Base-by-base conservation (phyloP, 805 yeast genomes). In the Monosporozyma aerobia region DNA sequence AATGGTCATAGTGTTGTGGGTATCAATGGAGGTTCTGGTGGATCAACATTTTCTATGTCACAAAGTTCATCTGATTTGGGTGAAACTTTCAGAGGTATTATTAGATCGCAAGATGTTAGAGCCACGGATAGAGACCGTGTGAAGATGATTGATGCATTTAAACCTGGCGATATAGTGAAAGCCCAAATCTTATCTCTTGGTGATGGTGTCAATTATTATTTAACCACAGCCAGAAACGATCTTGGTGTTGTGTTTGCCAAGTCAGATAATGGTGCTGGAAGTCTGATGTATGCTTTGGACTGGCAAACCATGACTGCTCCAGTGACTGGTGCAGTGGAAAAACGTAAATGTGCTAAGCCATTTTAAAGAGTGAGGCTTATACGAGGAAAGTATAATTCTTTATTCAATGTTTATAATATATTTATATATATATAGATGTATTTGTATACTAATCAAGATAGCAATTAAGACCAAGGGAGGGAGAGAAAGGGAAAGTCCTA, bases 301-400 rank as follows among this genome's bases (percentile, higher is more conserved):
- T 94, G 98, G 97, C 90, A 89, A 69, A 86, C 89, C 11, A 94
- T 95, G 98, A 77, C 85, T 33, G 81, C 87, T 56, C 83, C 89
- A 2, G 72, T 69, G 27, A 81, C 90, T 2, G 97, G 97, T 1
- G 78, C 76, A 9, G 69, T 80, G 11, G 97, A 90, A 61, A 73
- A 74, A 59, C 77, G 99, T 54, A 94, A 94, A 68, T 88, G 96
- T 70, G 99, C 99, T 2, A 90, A 88, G 65, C 96, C 97, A 11
- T 86, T 81, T 59, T 75, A 59, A 62, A 32, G 30, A 29, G 19
- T 22, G n/a, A 14, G 16, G n/a, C 3, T 5, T 13, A 5, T 14
- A 44, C 3, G 11, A 27, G 19, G 16, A n/a, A 22, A 19, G 7
- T 35, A 35, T 14, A 14, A 7, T 32, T 14, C 39, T 35, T 35